Evolutionary conservation across 495 filamentous ascomycete genomes (phyloP).

Genomic region (Platismatia glauca): DNA sequence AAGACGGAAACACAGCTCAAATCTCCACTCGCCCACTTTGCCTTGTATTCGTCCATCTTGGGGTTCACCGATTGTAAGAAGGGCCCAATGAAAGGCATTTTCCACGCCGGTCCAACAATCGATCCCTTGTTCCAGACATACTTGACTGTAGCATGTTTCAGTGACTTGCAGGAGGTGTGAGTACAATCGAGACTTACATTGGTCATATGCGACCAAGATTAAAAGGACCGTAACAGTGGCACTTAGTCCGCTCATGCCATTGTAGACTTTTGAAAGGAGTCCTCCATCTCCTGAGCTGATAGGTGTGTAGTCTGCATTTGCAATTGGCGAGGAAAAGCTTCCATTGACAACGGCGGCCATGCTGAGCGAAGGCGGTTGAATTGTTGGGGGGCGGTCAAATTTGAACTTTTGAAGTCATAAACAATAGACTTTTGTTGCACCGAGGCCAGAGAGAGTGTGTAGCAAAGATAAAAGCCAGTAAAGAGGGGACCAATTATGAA

Average conservation of each 20-base stretch:
- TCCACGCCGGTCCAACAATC: constrained; percentile 73
- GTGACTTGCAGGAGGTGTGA: neutral
- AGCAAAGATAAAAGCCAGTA: neutral
- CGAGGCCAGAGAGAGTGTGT: neutral
- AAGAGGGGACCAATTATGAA: neutral
- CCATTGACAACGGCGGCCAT: constrained; percentile 56
- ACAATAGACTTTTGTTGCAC: neutral
- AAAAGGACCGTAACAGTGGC: constrained; percentile 56
- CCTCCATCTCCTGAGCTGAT: constrained; percentile 29
- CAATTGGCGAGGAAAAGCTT: constrained; percentile 69
- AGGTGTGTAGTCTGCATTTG: constrained; percentile 51
- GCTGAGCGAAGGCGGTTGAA: neutral
- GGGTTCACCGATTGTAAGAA: constrained; percentile 90
- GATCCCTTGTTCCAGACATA: constrained; percentile 81
- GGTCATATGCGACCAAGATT: constrained; percentile 71
- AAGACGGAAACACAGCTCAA: constrained; percentile 97
- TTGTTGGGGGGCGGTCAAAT: neutral
- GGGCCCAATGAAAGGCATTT: constrained; percentile 91
- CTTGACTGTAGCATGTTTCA: constrained; percentile 46
- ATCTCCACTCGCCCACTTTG: constrained; percentile 82
- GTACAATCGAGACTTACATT: constrained; percentile 48
- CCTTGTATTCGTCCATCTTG: constrained; percentile 80
- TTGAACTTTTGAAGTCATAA: neutral
- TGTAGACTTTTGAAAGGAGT: constrained; percentile 37
- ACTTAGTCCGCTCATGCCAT: constrained; percentile 54